Evolutionary conservation across 306 rosid species (phyloP).

Genomic region (Cicer bijugum): DNA sequence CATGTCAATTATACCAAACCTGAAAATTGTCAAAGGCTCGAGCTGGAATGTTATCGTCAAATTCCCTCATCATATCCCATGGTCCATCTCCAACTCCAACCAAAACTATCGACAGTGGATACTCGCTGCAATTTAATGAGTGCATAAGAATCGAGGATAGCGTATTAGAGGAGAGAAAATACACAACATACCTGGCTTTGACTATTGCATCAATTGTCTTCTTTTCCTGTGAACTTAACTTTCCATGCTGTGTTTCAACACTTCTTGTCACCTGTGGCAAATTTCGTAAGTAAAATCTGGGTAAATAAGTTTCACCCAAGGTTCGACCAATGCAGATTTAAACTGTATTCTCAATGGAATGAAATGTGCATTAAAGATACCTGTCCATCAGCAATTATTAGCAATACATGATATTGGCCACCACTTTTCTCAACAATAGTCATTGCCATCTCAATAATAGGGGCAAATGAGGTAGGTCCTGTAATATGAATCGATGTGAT

Average conservation of each 20-base stretch:
- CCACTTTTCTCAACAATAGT: slow-evolving; percentile 87
- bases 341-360: slow-evolving; percentile 3
- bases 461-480: slow-evolving; percentile 97
- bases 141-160: slow-evolving; percentile 42
- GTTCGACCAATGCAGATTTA: not conserved
- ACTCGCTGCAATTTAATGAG: slow-evolving; percentile 58
- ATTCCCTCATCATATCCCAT: slow-evolving; percentile 90
- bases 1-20: slow-evolving; percentile 52
- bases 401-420: slow-evolving; percentile 90
- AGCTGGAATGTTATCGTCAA: slow-evolving; percentile 86
- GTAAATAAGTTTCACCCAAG: no score
- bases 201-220: slow-evolving; percentile 87
- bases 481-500: slow-evolving; percentile 29
- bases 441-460: slow-evolving; percentile 84
- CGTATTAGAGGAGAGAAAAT: slow-evolving; percentile 9
- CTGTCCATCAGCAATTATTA: slow-evolving; percentile 97
- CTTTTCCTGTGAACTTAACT: slow-evolving; percentile 75
- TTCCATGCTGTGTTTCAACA: slow-evolving; percentile 65
- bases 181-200: slow-evolving; percentile 73
- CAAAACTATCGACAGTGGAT: slow-evolving; percentile 79
- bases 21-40: slow-evolving; percentile 87
- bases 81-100: slow-evolving; percentile 99
- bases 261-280: slow-evolving; percentile 80
- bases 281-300: not conserved
- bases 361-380: slow-evolving; percentile 45